These are phyloP conservation scores for Syzygium aqueum DNA, from an alignment of 345 rosid genomes.

Conservation along the genomic window DNA sequence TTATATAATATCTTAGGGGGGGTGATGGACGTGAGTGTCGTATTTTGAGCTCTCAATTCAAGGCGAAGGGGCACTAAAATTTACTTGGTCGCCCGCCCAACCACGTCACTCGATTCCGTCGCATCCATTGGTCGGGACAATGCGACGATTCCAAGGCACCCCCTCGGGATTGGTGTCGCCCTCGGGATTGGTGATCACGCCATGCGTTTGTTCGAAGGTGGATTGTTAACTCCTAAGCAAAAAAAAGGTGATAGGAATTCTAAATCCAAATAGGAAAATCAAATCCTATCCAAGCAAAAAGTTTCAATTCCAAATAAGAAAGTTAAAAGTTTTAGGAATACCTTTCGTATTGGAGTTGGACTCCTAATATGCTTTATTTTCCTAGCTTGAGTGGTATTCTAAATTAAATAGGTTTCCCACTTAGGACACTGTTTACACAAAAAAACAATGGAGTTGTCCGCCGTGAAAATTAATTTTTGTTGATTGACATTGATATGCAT, in stretches of 20 bases:
- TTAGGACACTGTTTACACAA: neutral
- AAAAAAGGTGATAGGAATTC: neutral
- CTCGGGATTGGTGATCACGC: neutral
- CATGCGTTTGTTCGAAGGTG: neutral
- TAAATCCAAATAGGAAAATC: neutral
- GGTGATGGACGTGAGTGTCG: neutral
- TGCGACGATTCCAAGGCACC: neutral
- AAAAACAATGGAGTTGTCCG: too few relatives aligned
- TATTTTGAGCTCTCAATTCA: neutral
- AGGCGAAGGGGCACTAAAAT: neutral
- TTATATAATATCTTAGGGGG: neutral
- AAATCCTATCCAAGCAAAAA: neutral
- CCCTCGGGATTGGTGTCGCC: neutral
- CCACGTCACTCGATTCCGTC: neutral
- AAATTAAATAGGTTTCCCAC: neutral
- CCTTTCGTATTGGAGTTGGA: neutral
- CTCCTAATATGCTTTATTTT: neutral
- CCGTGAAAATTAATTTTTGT: too few relatives aligned
- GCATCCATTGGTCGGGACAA: neutral
- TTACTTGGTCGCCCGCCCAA: neutral
- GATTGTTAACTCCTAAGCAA: neutral
- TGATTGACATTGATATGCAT: too few relatives aligned
- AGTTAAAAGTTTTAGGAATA: neutral
- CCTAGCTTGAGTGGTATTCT: neutral
- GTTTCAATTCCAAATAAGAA: neutral